These are phyloP conservation scores for Holtermanniella nyarrowii DNA, from an alignment of 768 basidiomycete genomes.

Conservation along the genomic window DNA sequence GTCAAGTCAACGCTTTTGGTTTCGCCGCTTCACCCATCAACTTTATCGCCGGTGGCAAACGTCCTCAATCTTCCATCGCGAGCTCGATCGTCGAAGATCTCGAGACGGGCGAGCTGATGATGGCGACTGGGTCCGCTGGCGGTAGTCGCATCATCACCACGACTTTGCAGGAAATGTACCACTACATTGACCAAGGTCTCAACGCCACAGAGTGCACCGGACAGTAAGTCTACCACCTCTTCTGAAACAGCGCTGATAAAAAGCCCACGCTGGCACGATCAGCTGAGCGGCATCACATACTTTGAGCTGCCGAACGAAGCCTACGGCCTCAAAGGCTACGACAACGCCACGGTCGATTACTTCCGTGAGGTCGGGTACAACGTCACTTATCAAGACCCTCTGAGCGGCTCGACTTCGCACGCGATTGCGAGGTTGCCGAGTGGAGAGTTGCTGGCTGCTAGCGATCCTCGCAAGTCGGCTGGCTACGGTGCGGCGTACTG, in stretches of 20 bases:
- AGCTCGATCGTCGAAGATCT: slow-evolving; percentile 43
- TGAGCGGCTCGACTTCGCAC: slow-evolving; percentile 19
- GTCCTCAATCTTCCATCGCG: slow-evolving; percentile 36
- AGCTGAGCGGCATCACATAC: slow-evolving; percentile 21
- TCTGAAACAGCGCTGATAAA: neutral
- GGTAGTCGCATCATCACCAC: slow-evolving; percentile 43
- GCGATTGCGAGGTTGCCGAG: slow-evolving; percentile 20
- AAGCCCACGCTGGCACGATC: slow-evolving; percentile 34
- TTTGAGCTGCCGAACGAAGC: slow-evolving; percentile 16
- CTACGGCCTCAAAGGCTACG: slow-evolving; percentile 18
- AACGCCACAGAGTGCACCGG: slow-evolving; percentile 9
- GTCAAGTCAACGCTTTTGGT: slow-evolving; percentile 37
- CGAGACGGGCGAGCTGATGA: slow-evolving; percentile 37
- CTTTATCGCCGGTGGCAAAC: slow-evolving; percentile 40
- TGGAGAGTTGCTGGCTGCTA: slow-evolving; percentile 20
- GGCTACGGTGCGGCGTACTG: slow-evolving; percentile 13
- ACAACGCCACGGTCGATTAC: slow-evolving; percentile 24
- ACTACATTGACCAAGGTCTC: slow-evolving; percentile 40
- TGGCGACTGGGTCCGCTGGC: slow-evolving; percentile 43
- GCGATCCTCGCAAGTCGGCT: slow-evolving; percentile 19
- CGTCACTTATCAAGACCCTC: slow-evolving; percentile 17
- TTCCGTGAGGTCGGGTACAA: slow-evolving; percentile 20
- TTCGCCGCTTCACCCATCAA: slow-evolving; percentile 42
- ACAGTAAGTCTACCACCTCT: neutral
- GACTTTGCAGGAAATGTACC: slow-evolving; percentile 41